phyloP scores from a whole-genome alignment of 1,284 basidiomycete genomes.

The Fomitopsis betulina region DNA sequence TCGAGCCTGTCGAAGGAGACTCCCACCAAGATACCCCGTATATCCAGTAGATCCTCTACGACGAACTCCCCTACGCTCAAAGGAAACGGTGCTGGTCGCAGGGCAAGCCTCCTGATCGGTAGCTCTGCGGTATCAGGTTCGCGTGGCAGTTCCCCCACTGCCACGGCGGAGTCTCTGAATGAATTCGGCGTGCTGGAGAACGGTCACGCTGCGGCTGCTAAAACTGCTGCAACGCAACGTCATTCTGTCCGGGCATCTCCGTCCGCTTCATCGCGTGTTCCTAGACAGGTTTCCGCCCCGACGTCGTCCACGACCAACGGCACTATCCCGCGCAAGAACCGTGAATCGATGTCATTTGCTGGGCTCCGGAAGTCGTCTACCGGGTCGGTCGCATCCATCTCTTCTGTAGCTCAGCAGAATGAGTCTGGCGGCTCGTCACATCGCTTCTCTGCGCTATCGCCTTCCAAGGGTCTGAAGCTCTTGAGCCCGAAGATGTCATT shows the following conservation, averaged over 20 bases:
- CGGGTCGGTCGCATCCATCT: conserved; percentile 64
- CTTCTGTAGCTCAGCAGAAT: conserved; percentile 40
- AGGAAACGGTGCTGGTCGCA: conserved; percentile 46
- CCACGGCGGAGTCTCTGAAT: conserved; percentile 44
- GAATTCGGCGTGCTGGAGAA: conserved; percentile 79
- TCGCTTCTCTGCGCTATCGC: conserved; percentile 75
- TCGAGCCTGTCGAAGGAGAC: conserved; percentile 67
- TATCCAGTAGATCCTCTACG: conserved; percentile 74
- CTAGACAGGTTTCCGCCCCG: conserved; percentile 59
- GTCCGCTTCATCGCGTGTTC: conserved; percentile 44
- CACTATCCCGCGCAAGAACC: conserved; percentile 56
- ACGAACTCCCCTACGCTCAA: conserved; percentile 63
- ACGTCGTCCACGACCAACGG: conserved; percentile 40
- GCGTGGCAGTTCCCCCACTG: conserved; percentile 60
- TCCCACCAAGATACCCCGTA: conserved; percentile 93
- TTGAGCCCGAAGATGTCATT: conserved; percentile 72
- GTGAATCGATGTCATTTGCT: conserved; percentile 73
- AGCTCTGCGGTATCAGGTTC: conserved; percentile 40
- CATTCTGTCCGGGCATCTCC: conserved; percentile 60
- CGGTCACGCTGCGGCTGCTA: conserved; percentile 38
- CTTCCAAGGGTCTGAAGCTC: conserved; percentile 76
- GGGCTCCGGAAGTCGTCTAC: conserved; percentile 77
- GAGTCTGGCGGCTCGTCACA: conserved; percentile 45
- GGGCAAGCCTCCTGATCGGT: conserved; percentile 56
- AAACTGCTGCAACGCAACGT: conserved; percentile 31